Percentiles rank a stretch among this genome's conserved stretches.
Evolutionary conservation across 305 asterid species (phyloP).

Genomic region (Rubia peregrina): DNA sequence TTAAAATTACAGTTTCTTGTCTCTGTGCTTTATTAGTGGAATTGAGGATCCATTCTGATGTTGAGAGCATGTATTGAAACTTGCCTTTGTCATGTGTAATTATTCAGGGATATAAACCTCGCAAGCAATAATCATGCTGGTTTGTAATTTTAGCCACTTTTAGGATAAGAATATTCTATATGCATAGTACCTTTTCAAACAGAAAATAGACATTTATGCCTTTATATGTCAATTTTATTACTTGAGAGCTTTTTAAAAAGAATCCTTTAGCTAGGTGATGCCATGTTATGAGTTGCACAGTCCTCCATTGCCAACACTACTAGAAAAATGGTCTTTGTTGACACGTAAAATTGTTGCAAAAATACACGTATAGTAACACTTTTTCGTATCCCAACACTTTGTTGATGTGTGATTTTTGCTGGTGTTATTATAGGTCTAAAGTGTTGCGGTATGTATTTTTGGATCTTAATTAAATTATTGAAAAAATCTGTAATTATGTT

Average conservation of each 20-base stretch:
- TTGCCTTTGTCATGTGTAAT: neutral
- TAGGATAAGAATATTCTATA: neutral
- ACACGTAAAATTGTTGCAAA: no score
- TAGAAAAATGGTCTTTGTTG: no score
- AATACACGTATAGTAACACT: no score
- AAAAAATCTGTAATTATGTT: no score
- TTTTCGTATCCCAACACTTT: no score
- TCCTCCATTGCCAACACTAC: no score
- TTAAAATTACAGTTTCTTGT: neutral
- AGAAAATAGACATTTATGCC: neutral
- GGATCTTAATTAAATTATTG: no score
- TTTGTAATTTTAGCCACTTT: neutral
- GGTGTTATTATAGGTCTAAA: no score
- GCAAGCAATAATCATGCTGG: neutral
- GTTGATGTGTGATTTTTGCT: no score
- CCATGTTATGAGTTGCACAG: conserved; percentile 5
- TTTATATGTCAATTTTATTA: neutral
- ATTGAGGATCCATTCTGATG: neutral
- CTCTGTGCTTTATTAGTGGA: neutral
- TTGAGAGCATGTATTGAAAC: neutral
- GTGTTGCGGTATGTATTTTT: no score
- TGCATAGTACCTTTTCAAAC: neutral
- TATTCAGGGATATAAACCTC: neutral
- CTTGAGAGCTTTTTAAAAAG: neutral
- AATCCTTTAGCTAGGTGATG: neutral